Evolutionary conservation across 2,329 filamentous ascomycete genomes (phyloP), one percentile per base, ranked within the genome.

Genomic region (Alternaria arbusti): DNA sequence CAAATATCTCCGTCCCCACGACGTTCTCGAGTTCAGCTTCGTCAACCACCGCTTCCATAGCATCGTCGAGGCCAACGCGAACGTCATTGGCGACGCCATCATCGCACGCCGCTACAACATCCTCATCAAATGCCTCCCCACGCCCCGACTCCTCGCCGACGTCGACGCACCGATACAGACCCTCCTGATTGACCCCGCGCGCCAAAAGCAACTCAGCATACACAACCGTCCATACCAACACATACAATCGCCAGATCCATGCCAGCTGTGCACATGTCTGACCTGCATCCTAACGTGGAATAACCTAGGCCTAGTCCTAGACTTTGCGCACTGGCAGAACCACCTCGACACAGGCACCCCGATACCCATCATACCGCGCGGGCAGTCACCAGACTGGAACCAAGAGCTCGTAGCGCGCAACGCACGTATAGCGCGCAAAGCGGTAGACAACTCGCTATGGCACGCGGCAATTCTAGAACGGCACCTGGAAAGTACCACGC

Each of bases 271-370:
- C 76, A 87, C 85, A 1, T 89, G 87, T 69, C 74, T 87, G 25
- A 86, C 84, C 0, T 89, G 87, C 70, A 76, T 86, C 46, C 70
- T 87, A 40, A 81, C 84, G 3, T 89, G 87, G 87, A 86, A 86
- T 66, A 83, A 85, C 13, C 81, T 89, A 6, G 83, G 82, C 61
- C 69, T 88, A 0, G 77, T 83, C 12, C 81, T 88, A 11, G 87
- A 89, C 68, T 86, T 89, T 68, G 83, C 85, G 0, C 80, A 86
- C 69, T 89, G 86, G 84, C 87, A 88, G 69, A 47, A 69, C 2
- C 71, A 85, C 46, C 81, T 89, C 8, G 84, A 89, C 60, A 67
- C 71, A 0, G 83, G 85, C 1, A 80, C 84, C 15, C 86, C 86
- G 0, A 84, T 89, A 1, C 85, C 85, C 0, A 82, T 83, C 36